Evolutionary conservation across 495 filamentous ascomycete genomes (phyloP).

Genomic region (Penicillium antarcticum): DNA sequence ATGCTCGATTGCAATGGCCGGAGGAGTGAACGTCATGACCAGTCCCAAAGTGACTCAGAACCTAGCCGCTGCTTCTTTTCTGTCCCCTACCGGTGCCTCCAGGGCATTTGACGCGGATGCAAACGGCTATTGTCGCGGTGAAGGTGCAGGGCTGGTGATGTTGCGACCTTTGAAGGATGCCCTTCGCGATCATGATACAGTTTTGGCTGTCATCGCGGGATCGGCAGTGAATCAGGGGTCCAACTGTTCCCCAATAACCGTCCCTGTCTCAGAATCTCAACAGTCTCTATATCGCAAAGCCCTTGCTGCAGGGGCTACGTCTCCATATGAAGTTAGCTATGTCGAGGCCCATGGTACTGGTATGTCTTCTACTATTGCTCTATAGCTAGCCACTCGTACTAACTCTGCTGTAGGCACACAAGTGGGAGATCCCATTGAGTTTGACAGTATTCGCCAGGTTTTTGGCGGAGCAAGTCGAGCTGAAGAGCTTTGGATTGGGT

Average conservation of each 20-base stretch:
- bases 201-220: constrained; percentile 59
- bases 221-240: constrained; percentile 60
- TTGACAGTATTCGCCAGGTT: constrained; percentile 24
- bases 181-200: constrained; percentile 54
- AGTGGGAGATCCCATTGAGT: constrained; percentile 34
- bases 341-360: constrained; percentile 41
- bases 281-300: constrained; percentile 21
- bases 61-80: constrained; percentile 33
- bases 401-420: constrained; percentile 19
- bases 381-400: too few species aligned
- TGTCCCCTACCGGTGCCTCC: constrained; percentile 51
- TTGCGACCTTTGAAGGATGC: constrained; percentile 60
- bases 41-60: constrained; percentile 22
- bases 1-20: constrained; percentile 24
- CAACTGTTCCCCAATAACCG: constrained; percentile 61
- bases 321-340: constrained; percentile 13
- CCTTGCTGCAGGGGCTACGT: constrained; percentile 1
- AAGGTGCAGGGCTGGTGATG: constrained; percentile 32
- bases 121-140: constrained; percentile 34
- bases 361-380: neutral
- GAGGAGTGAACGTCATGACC: constrained; percentile 38
- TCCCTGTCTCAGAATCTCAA: constrained; percentile 36
- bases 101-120: constrained; percentile 52
- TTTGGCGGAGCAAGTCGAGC: constrained; percentile 20
- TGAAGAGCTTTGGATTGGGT: constrained; percentile 19